phyloP scores from a whole-genome alignment of 345 rosid genomes.

The Syzygium aqueum region DNA sequence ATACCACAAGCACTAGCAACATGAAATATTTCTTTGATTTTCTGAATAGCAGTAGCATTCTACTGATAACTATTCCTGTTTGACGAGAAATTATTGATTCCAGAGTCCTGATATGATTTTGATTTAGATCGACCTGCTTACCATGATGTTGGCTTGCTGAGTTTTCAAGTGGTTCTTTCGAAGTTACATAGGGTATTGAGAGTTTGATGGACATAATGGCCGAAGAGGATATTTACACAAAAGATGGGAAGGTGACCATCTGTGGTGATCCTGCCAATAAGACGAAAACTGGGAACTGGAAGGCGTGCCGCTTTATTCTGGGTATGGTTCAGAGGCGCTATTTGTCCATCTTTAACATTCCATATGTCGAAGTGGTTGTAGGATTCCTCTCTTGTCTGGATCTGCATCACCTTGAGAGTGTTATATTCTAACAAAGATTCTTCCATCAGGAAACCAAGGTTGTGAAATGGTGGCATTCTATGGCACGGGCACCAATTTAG shows the following conservation, averaged over 20 bases:
- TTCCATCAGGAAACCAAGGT: slow-evolving; percentile 57
- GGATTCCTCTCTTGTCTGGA: background rate
- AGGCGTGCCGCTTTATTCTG: slow-evolving; percentile 84
- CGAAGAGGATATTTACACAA: slow-evolving; percentile 44
- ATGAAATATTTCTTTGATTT: background rate
- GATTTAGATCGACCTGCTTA: background rate
- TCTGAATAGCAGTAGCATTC: background rate
- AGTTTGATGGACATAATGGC: slow-evolving; percentile 25
- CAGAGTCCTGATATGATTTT: background rate
- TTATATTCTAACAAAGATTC: background rate
- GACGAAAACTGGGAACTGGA: slow-evolving; percentile 82
- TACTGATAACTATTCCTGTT: background rate
- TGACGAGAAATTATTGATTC: background rate
- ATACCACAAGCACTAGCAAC: background rate
- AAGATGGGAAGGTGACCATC: slow-evolving; percentile 71
- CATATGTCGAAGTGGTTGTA: background rate
- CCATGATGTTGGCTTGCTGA: background rate
- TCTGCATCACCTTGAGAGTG: background rate
- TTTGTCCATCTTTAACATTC: background rate
- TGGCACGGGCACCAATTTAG: slow-evolving; percentile 97
- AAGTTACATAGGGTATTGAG: background rate
- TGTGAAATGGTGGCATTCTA: slow-evolving; percentile 96
- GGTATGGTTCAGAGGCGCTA: slow-evolving; percentile 21
- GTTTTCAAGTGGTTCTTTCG: background rate
- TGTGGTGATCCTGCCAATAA: slow-evolving; percentile 60